Conservation (phyloP, 2,329 filamentous ascomycete species). For the Alternaria rosae region DNA sequence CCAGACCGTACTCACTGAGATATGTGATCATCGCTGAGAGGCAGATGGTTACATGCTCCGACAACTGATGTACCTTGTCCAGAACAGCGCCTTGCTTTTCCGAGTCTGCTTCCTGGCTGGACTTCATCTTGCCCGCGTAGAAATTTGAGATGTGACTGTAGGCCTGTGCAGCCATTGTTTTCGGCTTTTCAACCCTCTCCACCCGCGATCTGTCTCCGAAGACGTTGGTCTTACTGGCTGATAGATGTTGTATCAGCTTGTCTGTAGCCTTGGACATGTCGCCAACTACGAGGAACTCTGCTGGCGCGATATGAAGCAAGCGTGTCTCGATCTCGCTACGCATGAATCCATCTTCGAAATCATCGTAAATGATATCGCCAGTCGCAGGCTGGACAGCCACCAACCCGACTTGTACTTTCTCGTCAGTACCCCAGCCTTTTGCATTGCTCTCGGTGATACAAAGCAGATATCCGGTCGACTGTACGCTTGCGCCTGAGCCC, state of each 20-base stretch:
- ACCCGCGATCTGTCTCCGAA: slow-evolving; percentile 91
- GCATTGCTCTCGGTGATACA: slow-evolving; percentile 87
- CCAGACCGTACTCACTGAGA: slow-evolving; percentile 86
- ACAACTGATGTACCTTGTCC: slow-evolving; percentile 84
- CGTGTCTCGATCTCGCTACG: slow-evolving; percentile 93
- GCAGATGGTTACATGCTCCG: slow-evolving; percentile 87
- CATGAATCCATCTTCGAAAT: slow-evolving; percentile 98
- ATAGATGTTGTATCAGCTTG: slow-evolving; percentile 88
- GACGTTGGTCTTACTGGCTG: slow-evolving; percentile 85
- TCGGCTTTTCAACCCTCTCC: slow-evolving; percentile 76
- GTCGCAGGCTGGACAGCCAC: slow-evolving; percentile 95
- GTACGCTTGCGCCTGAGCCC: slow-evolving; percentile 62
- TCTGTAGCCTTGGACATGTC: slow-evolving; percentile 89
- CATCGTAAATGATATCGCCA: slow-evolving; percentile 93
- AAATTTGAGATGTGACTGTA: slow-evolving; percentile 91
- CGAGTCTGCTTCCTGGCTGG: slow-evolving; percentile 38
- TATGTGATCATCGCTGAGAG: slow-evolving; percentile 97
- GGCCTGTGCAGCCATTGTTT: slow-evolving; percentile 83
- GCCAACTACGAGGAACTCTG: slow-evolving; percentile 92
- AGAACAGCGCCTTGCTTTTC: slow-evolving; percentile 66
- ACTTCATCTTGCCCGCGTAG: slow-evolving; percentile 84
- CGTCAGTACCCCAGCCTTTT: slow-evolving; percentile 84
- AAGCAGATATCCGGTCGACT: slow-evolving; percentile 82
- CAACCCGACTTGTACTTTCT: slow-evolving; percentile 90
- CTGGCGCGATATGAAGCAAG: slow-evolving; percentile 93